Percentiles rank a stretch among this genome's conserved stretches.
Conservation (phyloP, 1,284 basidiomycete species). For the Phenoliferia sp. region DNA sequence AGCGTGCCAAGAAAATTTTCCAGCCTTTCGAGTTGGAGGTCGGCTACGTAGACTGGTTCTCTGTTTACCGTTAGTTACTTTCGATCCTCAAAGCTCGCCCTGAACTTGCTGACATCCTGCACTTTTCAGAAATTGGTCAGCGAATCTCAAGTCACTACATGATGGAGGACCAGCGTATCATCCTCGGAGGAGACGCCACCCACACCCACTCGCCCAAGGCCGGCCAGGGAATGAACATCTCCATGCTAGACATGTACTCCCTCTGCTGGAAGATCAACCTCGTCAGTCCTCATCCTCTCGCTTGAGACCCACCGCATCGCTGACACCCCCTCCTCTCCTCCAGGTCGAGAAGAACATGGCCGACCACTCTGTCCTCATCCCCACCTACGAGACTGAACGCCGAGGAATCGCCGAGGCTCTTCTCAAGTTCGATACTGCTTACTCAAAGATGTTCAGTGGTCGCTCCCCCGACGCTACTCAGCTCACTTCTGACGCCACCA, state of each 20-base stretch:
- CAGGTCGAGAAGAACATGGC: slow-evolving; percentile 46
- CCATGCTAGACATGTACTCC: slow-evolving; percentile 46
- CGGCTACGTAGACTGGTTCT: slow-evolving; percentile 37
- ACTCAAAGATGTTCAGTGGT: slow-evolving; percentile 41
- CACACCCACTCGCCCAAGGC: slow-evolving; percentile 47
- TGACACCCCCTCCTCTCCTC: too few species aligned
- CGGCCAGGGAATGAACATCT: slow-evolving; percentile 40
- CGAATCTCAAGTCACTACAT: slow-evolving; percentile 37
- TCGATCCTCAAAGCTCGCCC: not conserved
- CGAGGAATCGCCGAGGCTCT: slow-evolving; percentile 44
- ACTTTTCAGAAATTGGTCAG: slow-evolving; percentile 33
- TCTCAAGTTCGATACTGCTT: slow-evolving; percentile 44
- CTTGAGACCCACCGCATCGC: too few species aligned
- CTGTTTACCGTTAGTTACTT: not conserved
- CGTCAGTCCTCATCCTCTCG: too few species aligned
- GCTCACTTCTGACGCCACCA: slow-evolving; percentile 29
- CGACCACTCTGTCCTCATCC: slow-evolving; percentile 38
- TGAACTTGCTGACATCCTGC: not conserved
- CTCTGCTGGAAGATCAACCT: slow-evolving; percentile 45
- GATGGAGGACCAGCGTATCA: slow-evolving; percentile 38
- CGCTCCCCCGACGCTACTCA: slow-evolving; percentile 31
- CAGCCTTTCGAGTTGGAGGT: slow-evolving; percentile 44
- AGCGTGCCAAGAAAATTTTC: slow-evolving; percentile 45
- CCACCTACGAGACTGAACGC: slow-evolving; percentile 45
- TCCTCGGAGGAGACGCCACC: slow-evolving; percentile 46